phyloP scores from a whole-genome alignment of 805 yeast genomes.

The Barnettozyma sp. region DNA sequence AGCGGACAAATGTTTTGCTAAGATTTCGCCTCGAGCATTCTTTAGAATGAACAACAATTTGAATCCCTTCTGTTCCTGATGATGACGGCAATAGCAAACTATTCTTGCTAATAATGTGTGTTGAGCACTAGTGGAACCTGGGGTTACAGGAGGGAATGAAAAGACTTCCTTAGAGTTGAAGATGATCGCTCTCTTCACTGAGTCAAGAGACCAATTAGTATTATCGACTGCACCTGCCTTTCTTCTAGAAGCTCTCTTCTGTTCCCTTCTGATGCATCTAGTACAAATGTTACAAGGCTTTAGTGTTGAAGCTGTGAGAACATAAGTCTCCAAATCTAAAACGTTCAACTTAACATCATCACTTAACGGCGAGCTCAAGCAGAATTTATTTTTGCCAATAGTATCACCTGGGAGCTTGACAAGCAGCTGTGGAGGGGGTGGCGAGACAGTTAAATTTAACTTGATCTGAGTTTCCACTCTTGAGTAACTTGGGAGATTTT shows the following conservation, averaged over 20 bases:
- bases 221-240: constrained; percentile 74
- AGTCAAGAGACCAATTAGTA: constrained; percentile 67
- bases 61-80: constrained; percentile 82
- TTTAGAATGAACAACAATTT: constrained; percentile 61
- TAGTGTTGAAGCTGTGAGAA: constrained; percentile 50
- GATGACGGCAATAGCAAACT: constrained; percentile 95
- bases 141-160: constrained; percentile 46
- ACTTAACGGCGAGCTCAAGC: constrained; percentile 42
- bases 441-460: constrained; percentile 57
- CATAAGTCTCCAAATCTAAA: constrained; percentile 70
- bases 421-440: constrained; percentile 68
- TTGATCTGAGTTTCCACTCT: constrained; percentile 96
- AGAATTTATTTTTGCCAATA: constrained; percentile 79
- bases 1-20: constrained; percentile 66
- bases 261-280: constrained; percentile 87
- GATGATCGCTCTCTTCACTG: constrained; percentile 75
- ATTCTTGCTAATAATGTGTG: constrained; percentile 55
- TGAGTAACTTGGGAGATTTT: constrained; percentile 69
- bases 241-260: constrained; percentile 88
- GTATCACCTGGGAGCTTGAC: constrained; percentile 83
- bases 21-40: constrained; percentile 50
- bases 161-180: constrained; percentile 88
- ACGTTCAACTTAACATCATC: constrained; percentile 45
- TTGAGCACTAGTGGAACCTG: constrained; percentile 27
- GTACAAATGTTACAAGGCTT: constrained; percentile 72